phyloP scores from a whole-genome alignment of 208 protist species.

The Trypanosoma avium region DNA sequence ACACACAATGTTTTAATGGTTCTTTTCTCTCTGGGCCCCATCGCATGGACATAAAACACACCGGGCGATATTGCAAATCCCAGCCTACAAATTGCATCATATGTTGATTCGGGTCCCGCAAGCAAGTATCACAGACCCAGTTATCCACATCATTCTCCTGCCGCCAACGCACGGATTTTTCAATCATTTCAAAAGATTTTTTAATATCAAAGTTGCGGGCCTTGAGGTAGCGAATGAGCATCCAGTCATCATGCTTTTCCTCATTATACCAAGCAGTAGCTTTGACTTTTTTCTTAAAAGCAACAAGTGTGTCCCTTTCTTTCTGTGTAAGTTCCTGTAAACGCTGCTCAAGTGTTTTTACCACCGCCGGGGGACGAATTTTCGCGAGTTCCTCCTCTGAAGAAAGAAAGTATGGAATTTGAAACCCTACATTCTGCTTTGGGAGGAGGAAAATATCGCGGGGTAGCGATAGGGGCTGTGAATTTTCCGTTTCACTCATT shows the following conservation, averaged over 20 bases:
- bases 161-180: slow-evolving; percentile 68
- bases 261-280: slow-evolving; percentile 58
- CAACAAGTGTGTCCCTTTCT: slow-evolving; percentile 34
- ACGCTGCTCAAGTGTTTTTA: slow-evolving; percentile 78
- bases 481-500: slow-evolving; percentile 7
- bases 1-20: slow-evolving; percentile 70
- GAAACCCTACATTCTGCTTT: slow-evolving; percentile 73
- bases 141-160: slow-evolving; percentile 52
- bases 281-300: slow-evolving; percentile 45
- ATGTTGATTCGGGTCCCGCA: slow-evolving; percentile 68
- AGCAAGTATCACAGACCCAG: slow-evolving; percentile 57
- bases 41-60: slow-evolving; percentile 86
- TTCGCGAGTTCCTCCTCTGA: slow-evolving; percentile 50
- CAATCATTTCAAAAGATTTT: slow-evolving; percentile 70
- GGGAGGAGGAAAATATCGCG: slow-evolving; percentile 67
- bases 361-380: slow-evolving; percentile 67
- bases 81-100: slow-evolving; percentile 83
- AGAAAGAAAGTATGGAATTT: slow-evolving; percentile 77
- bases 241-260: slow-evolving; percentile 58
- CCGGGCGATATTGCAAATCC: slow-evolving; percentile 68
- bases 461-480: slow-evolving; percentile 37
- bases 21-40: slow-evolving; percentile 76
- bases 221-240: slow-evolving; percentile 65
- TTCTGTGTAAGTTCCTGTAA: slow-evolving; percentile 44
- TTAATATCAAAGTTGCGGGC: slow-evolving; percentile 65